Percentiles rank a stretch among this genome's conserved stretches.
These are phyloP conservation scores for Keithomyces neogunnii DNA, from an alignment of 2,329 filamentous ascomycete genomes.

Conservation along the genomic window DNA sequence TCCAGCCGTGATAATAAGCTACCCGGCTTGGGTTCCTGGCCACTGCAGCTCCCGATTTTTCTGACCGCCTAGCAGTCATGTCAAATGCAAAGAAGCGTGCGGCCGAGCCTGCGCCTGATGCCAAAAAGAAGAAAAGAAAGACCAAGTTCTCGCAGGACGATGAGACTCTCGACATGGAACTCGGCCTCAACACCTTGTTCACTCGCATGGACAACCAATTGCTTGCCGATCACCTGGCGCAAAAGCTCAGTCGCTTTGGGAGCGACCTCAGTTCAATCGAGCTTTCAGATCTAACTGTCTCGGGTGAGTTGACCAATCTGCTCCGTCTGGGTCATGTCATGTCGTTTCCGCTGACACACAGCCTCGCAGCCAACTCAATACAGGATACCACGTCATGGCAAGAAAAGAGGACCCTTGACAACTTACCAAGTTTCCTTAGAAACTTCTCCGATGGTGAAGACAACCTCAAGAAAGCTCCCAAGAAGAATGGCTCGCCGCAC, in stretches of 20 bases:
- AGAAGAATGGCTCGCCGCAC: slow-evolving; percentile 67
- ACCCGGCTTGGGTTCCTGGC: no score
- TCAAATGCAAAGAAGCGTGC: slow-evolving; percentile 47
- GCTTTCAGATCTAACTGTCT: slow-evolving; percentile 71
- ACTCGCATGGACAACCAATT: slow-evolving; percentile 74
- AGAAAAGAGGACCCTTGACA: slow-evolving; percentile 56
- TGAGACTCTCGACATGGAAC: slow-evolving; percentile 54
- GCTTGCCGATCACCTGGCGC: slow-evolving; percentile 76
- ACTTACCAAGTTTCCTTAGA: slow-evolving; percentile 74
- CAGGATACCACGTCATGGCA: slow-evolving; percentile 71
- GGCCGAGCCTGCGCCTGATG: slow-evolving; percentile 35
- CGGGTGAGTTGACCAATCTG: slow-evolving; percentile 43
- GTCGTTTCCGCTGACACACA: not conserved
- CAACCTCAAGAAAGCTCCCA: slow-evolving; percentile 54
- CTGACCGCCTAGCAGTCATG: slow-evolving; percentile 16
- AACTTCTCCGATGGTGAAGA: slow-evolving; percentile 48
- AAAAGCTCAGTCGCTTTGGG: slow-evolving; percentile 70
- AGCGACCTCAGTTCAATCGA: slow-evolving; percentile 76
- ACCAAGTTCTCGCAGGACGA: slow-evolving; percentile 43
- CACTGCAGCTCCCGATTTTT: not conserved
- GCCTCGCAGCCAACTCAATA: slow-evolving; percentile 57
- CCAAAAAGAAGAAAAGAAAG: slow-evolving; percentile 45
- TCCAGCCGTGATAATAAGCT: no score
- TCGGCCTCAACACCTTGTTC: slow-evolving; percentile 72
- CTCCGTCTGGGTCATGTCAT: not conserved